Conservation (phyloP, 495 filamentous ascomycete species). For the Hyaloscypha bicolor region DNA sequence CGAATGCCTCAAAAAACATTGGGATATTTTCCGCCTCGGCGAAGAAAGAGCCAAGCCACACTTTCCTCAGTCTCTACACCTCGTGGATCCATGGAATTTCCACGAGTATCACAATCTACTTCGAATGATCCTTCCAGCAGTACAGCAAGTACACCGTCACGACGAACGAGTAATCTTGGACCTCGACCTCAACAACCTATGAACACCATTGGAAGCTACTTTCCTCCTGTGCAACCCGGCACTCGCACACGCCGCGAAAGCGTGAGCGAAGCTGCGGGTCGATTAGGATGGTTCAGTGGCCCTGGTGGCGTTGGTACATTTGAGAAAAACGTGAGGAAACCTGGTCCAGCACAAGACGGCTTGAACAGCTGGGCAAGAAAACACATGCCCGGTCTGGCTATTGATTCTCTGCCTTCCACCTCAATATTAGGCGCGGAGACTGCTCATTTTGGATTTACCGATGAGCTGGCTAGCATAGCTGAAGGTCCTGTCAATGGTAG, state of each 20-base stretch:
- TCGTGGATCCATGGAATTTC: conserved; percentile 61
- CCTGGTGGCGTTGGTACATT: conserved; percentile 87
- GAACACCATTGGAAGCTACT: conserved; percentile 31
- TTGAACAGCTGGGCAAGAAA: conserved; percentile 78
- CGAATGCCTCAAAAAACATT: conserved; percentile 78
- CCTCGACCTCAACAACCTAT: conserved; percentile 23
- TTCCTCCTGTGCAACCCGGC: conserved; percentile 27
- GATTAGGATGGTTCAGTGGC: conserved; percentile 61
- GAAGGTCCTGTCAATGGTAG: conserved; percentile 46
- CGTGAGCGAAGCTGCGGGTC: conserved; percentile 35
- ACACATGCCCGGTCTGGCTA: conserved; percentile 72
- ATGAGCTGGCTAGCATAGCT: conserved; percentile 44
- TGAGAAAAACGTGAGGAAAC: conserved; percentile 63
- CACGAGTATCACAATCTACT: conserved; percentile 45
- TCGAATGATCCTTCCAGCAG: conserved; percentile 26
- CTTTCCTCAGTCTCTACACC: conserved; percentile 63
- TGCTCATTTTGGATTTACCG: conserved; percentile 51
- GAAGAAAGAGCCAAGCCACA: conserved; percentile 73
- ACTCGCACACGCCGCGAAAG: conserved; percentile 22
- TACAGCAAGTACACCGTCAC: conserved; percentile 29
- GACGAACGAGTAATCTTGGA: conserved; percentile 25
- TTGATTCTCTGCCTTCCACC: conserved; percentile 57
- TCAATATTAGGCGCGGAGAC: conserved; percentile 49
- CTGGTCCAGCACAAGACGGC: conserved; percentile 79
- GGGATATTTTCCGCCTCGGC: conserved; percentile 88